Evolutionary conservation across 2,329 filamentous ascomycete genomes (phyloP), one percentile per base, ranked within the genome.

Genomic region (Calycina marina): DNA sequence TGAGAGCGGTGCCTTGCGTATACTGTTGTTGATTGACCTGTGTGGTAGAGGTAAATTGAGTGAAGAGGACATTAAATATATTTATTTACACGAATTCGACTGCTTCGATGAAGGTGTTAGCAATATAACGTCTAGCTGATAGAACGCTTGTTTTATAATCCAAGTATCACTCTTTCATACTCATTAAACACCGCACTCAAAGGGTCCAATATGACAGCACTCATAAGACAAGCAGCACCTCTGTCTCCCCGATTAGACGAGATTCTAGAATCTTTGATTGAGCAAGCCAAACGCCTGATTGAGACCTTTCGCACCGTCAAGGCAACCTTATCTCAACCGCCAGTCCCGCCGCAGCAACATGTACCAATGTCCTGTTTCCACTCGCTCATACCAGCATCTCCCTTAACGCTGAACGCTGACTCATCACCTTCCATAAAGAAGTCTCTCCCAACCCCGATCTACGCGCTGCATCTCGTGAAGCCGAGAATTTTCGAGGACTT

Each of bases 401-500:
- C 11, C 9, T 25, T n/a, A 18, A 25, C 8, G 10, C 18, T 12
- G 49, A 63, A 31, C 63, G 67, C 45, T 60, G 64, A 1, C 60
- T 77, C 18, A 62, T 65, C 38, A 57, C 64, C 28, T 84, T 85
- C 56, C 84, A 84, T 55, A 76, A 83, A 48, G 72, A 79, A 43
- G 77, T 85, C 5, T 82, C 77, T 14, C 67, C 65, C 1, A 63
- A 81, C 45, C 64, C 66, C 41, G 66, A 63, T 32, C 61, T 85
- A 30, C 71, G 80, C 20, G 72, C 82, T 54, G 77, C 78, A 15
- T 83, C 77, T 2, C 77, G 71, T 42, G 69, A 83, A 50, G 75
- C 78, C 0, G 72, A 82, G 50, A 73, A 72, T 55, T 57, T 80
- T 82, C 56, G 69, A 79, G 44, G 76, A 84, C 45, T 83, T 81